Conservation (phyloP, 2,329 filamentous ascomycete species). For the Trichoderma afroharzianum region DNA sequence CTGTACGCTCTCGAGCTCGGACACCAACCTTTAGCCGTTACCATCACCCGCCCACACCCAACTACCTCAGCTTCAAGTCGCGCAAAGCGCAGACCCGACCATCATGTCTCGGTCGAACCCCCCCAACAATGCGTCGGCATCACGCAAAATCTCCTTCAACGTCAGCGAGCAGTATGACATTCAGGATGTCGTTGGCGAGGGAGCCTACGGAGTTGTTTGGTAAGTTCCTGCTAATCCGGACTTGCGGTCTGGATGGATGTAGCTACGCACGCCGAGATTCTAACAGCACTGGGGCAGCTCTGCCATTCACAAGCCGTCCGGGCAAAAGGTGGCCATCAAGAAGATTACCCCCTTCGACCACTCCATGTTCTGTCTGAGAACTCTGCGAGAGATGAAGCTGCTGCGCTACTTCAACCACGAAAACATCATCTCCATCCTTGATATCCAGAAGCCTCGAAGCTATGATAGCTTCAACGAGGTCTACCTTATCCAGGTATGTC, state of each 20-base stretch:
- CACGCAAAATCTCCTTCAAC: constrained; percentile 98
- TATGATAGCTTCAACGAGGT: constrained; percentile 97
- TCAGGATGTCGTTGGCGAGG: constrained; percentile 97
- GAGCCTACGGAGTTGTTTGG: constrained; percentile 98
- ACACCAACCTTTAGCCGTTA: background rate
- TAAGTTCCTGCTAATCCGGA: constrained; percentile 47
- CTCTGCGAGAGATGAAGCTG: constrained; percentile 98
- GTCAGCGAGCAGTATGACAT: constrained; percentile 99
- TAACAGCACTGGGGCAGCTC: constrained; percentile 56
- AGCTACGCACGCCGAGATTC: background rate
- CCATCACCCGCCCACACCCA: background rate
- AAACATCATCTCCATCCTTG: constrained; percentile 99
- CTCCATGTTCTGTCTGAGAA: constrained; percentile 97
- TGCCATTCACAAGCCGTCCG: constrained; percentile 94
- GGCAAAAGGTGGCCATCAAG: constrained; percentile 99
- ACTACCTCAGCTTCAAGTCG: background rate
- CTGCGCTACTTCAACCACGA: constrained; percentile 99
- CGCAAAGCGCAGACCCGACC: background rate
- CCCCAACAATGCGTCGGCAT: constrained; percentile 57
- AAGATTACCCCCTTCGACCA: constrained; percentile 99
- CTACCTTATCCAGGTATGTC: constrained; percentile 87
- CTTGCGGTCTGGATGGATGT: background rate
- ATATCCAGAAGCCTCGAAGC: constrained; percentile 96
- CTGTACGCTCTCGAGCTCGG: background rate
- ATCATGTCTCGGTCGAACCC: constrained; percentile 55